These are phyloP conservation scores for Trichoderma sp. DNA, from an alignment of 2,329 filamentous ascomycete species.

Conservation along the genomic window DNA sequence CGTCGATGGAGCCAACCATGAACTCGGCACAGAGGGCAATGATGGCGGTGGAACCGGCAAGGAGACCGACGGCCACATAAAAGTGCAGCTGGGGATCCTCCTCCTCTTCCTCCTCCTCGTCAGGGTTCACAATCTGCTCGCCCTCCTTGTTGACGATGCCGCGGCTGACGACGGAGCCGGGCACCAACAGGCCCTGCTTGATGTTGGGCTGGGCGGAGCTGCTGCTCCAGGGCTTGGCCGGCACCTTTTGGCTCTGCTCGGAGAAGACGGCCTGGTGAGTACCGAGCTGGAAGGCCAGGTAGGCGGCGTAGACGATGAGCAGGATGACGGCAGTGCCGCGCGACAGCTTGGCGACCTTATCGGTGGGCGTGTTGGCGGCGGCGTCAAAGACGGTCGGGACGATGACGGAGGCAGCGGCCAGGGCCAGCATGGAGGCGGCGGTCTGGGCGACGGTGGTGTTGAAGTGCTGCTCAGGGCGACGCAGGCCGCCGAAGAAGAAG, in stretches of 20 bases:
- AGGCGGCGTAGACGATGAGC: conserved; percentile 78
- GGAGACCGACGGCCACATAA: conserved; percentile 69
- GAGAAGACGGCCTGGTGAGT: conserved; percentile 82
- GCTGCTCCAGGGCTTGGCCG: conserved; percentile 53
- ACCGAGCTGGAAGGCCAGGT: conserved; percentile 88
- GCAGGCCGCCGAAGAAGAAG: conserved; percentile 84
- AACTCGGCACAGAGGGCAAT: conserved; percentile 83
- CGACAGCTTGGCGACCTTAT: conserved; percentile 64
- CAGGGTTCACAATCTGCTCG: conserved; percentile 49
- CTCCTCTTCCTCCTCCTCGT: conserved; percentile 63
- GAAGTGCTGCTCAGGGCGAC: conserved; percentile 81
- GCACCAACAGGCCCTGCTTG: conserved; percentile 41
- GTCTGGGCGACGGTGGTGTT: conserved; percentile 92
- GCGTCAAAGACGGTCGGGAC: conserved; percentile 85
- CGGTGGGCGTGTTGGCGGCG: conserved; percentile 45
- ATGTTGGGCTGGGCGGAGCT: conserved; percentile 39
- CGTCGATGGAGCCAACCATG: conserved; percentile 73
- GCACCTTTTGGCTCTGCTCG: conserved; percentile 75
- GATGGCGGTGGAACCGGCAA: conserved; percentile 72
- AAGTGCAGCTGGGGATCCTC: conserved; percentile 77
- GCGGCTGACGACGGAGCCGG: background rate
- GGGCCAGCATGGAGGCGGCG: conserved; percentile 75
- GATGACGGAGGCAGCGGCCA: conserved; percentile 79
- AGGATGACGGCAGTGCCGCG: conserved; percentile 78
- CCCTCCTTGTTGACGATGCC: conserved; percentile 33